phyloP scores from a whole-genome alignment of 1,284 basidiomycete genomes.

The Fomes fomentarius region DNA sequence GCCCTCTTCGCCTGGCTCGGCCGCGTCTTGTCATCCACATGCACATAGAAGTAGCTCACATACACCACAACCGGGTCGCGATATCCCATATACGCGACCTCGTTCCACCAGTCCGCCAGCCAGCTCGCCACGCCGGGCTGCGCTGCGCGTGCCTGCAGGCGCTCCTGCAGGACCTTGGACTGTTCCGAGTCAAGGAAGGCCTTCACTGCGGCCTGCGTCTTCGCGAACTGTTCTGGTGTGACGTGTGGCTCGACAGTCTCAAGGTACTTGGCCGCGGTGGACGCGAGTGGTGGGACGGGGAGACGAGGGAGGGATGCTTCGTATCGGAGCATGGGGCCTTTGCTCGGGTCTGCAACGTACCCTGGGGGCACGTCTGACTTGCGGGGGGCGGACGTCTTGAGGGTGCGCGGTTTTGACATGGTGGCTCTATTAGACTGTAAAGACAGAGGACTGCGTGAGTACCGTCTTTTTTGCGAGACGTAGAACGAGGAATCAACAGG shows the following conservation, averaged over 20 bases:
- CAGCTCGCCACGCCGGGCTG: conserved; percentile 74
- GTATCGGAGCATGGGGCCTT: conserved; percentile 77
- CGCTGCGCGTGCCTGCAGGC: conserved; percentile 77
- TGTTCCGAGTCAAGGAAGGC: conserved; percentile 75
- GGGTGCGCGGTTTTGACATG: conserved; percentile 39
- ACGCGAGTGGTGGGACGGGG: conserved; percentile 82
- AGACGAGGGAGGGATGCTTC: conserved; percentile 82
- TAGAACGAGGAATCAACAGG: no score
- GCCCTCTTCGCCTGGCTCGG: conserved; percentile 70
- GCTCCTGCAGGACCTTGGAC: conserved; percentile 77
- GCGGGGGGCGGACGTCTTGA: conserved; percentile 38
- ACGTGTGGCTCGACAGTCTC: conserved; percentile 81
- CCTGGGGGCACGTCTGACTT: conserved; percentile 41
- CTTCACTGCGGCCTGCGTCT: conserved; percentile 64
- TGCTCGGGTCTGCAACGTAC: conserved; percentile 49
- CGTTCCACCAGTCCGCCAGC: conserved; percentile 99
- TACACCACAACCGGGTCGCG: conserved; percentile 92
- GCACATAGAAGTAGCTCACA: conserved; percentile 96
- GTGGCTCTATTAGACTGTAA: conserved; percentile 22
- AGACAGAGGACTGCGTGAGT: no score
- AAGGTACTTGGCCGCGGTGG: conserved; percentile 86
- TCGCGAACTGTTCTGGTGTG: conserved; percentile 60
- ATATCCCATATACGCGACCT: conserved; percentile 85
- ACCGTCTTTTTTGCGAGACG: not conserved
- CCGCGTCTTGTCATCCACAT: conserved; percentile 68